phyloP scores from a whole-genome alignment of 2,329 filamentous ascomycete genomes.

The Aspergillus sojae region DNA sequence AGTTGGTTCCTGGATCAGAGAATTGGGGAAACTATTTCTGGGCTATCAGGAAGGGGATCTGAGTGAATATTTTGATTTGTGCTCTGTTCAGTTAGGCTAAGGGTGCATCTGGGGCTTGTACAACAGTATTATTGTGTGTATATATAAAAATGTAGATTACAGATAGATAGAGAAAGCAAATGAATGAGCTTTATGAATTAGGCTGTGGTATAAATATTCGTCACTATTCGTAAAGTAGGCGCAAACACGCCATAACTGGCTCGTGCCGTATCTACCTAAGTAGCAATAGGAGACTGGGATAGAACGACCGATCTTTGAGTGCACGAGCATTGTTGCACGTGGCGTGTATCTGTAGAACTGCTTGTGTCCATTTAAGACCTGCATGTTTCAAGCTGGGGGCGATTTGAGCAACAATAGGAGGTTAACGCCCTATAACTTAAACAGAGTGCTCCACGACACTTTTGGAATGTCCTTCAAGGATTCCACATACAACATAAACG shows the following conservation, averaged over 20 bases:
- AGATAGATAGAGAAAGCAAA: background rate
- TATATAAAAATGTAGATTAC: conserved; percentile 3
- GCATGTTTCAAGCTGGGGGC: background rate
- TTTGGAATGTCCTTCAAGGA: background rate
- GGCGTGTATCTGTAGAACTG: background rate
- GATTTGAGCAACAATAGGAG: background rate
- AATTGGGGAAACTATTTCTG: conserved; percentile 96
- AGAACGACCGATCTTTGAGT: background rate
- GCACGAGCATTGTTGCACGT: background rate
- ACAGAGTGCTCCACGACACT: background rate
- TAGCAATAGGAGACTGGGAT: background rate
- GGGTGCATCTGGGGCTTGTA: background rate
- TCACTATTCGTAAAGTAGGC: background rate
- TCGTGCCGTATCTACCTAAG: background rate
- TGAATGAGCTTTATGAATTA: background rate
- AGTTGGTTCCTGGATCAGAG: conserved; percentile 77
- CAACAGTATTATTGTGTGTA: background rate
- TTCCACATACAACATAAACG: background rate
- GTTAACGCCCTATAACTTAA: background rate
- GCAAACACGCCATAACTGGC: background rate
- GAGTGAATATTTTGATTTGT: conserved; percentile 23
- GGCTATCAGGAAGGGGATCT: conserved; percentile 66
- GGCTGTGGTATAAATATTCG: background rate
- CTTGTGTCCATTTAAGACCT: background rate
- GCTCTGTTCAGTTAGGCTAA: conserved; percentile 45